These are phyloP conservation scores for Sindora glabra DNA, from an alignment of 306 rosid species.

Conservation along the genomic window DNA sequence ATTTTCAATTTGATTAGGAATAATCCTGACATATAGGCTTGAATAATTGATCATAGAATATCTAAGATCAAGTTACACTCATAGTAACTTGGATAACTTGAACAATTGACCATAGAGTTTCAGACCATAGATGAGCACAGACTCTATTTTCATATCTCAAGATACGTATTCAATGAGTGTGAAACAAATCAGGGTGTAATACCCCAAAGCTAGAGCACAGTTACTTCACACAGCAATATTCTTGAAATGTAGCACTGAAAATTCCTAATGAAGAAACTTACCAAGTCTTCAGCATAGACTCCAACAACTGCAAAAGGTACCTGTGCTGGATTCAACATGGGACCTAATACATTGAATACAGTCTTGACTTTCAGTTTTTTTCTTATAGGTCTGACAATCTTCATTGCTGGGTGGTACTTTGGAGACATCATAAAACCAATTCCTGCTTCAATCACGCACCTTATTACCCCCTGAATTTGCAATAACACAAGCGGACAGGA, in stretches of 20 bases:
- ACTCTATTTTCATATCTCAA: too few species aligned
- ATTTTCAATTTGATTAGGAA: neutral
- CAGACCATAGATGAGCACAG: too few species aligned
- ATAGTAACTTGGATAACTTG: too few species aligned
- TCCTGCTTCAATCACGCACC: conserved; percentile 72
- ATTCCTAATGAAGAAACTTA: conserved; percentile 17
- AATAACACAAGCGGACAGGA: conserved; percentile 5
- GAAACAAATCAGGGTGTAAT: too few species aligned
- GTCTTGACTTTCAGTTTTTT: conserved; percentile 80
- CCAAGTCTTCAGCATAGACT: conserved; percentile 73
- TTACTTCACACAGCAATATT: too few species aligned
- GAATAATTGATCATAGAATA: too few species aligned
- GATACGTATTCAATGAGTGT: too few species aligned
- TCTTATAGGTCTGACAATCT: conserved; percentile 69
- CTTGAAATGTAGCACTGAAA: neutral
- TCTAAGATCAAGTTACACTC: too few species aligned
- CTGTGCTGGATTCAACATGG: conserved; percentile 91
- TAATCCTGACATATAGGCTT: too few species aligned
- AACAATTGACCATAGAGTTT: too few species aligned
- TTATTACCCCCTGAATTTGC: conserved; percentile 57
- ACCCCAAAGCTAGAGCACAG: too few species aligned
- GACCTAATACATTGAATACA: conserved; percentile 84
- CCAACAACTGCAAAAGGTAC: conserved; percentile 94
- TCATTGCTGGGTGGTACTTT: conserved; percentile 85
- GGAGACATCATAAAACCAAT: conserved; percentile 96